A percentile compares a stretch with the other conserved stretches of the same genome.
Evolutionary conservation across 306 rosid genomes (phyloP).

Genomic region (Biancaea sappan): DNA sequence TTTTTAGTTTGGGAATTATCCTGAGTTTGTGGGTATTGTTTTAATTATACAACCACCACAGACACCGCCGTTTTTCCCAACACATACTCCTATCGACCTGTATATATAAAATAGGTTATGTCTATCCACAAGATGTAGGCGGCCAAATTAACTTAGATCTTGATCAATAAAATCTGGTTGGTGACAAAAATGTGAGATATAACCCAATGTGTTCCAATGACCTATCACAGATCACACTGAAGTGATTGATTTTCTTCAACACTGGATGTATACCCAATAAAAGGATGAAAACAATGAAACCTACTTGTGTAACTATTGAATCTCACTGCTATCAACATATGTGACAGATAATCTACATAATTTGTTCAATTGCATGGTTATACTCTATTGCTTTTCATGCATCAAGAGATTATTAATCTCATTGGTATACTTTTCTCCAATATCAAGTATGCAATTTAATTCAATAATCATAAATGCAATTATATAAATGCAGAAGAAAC

Average conservation of each 20-base stretch:
- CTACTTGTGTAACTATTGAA: background rate
- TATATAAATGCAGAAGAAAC: background rate
- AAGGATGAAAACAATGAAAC: background rate
- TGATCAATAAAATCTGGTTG: background rate
- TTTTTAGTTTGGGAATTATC: too few relatives aligned
- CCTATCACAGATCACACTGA: background rate
- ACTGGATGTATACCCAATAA: background rate
- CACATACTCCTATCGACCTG: background rate
- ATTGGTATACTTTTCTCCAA: too few relatives aligned
- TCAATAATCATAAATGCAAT: background rate
- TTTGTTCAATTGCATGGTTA: background rate
- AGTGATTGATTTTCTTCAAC: background rate
- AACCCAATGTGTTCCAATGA: background rate
- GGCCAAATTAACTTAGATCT: background rate
- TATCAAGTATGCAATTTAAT: background rate
- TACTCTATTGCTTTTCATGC: background rate
- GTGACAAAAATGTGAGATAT: background rate
- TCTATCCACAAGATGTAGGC: conserved; percentile 11
- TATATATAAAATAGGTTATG: background rate
- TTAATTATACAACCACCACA: too few relatives aligned
- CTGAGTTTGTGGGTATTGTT: too few relatives aligned
- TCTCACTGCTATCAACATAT: background rate
- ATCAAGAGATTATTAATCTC: background rate
- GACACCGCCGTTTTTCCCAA: too few relatives aligned
- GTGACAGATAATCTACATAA: background rate